Conservation (phyloP, 2,329 filamentous ascomycete genomes). For the Piedraia hortae region DNA sequence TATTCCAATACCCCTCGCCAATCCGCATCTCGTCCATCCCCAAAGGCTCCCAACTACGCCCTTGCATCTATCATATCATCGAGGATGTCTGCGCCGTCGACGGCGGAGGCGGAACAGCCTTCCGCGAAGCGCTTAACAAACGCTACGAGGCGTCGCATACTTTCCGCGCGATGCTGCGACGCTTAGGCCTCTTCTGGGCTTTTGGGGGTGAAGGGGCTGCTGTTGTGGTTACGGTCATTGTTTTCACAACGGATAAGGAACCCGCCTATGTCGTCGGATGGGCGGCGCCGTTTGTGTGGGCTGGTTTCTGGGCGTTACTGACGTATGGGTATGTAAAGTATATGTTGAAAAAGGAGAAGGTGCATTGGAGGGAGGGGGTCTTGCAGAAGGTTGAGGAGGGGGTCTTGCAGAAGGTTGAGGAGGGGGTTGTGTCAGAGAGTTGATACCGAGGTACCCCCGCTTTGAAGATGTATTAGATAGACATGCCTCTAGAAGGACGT, state of each 20-base stretch:
- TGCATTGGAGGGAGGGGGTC: constrained; percentile 12
- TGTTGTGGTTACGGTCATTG: constrained; percentile 16
- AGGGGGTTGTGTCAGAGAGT: constrained; percentile 6
- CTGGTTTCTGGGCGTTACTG: constrained; percentile 18
- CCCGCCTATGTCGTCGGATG: constrained; percentile 23
- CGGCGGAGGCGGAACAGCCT: constrained; percentile 24
- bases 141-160: constrained; percentile 25
- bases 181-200: constrained; percentile 26
- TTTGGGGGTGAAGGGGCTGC: constrained; percentile 17
- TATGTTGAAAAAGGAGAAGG: constrained; percentile 11
- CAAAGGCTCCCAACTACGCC: constrained; percentile 22
- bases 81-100: constrained; percentile 27
- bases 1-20: constrained; percentile 19
- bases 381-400: constrained; percentile 4
- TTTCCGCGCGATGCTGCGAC: constrained; percentile 25
- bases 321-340: constrained; percentile 20
- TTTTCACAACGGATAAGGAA: constrained; percentile 21
- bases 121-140: constrained; percentile 23
- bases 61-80: constrained; percentile 26
- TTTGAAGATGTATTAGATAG: too few relatives aligned
- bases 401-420: constrained; percentile 5
- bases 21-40: constrained; percentile 26
- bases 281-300: constrained; percentile 23
- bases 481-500: too few relatives aligned
- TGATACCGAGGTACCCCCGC: too few relatives aligned